Percentiles rank a stretch among this genome's conserved stretches.
Conservation (phyloP, 345 rosid species). For the Brassica napus region Da-Ae NC_063452.1:53435501-53436000, state of each 20-base stretch:
- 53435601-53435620: not conserved
- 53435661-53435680: not conserved
- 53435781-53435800: constrained; percentile 64
- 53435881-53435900: constrained; percentile 59
- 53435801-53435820: constrained; percentile 51
- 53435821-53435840: constrained; percentile 41
- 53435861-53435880: constrained; percentile 61
- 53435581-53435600: not conserved
- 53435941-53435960: constrained; percentile 61
- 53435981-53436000: constrained; percentile 53
- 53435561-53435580: not conserved
- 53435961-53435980: constrained; percentile 84
- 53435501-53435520: not conserved
- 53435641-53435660: not conserved
- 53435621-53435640: not conserved
- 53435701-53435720: not conserved
- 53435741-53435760: constrained; percentile 13
- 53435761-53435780: constrained; percentile 52
- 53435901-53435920: constrained; percentile 65
- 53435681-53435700: not conserved
- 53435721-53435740: not conserved
- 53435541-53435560: not conserved
- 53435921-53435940: constrained; percentile 36
- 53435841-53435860: constrained; percentile 50
- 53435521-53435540: not conserved